Percentiles rank a stretch among this genome's conserved stretches.
These are phyloP conservation scores for Apiospora pterosperma DNA, from an alignment of 2,329 filamentous ascomycete genomes.

Conservation along the genomic window DNA sequence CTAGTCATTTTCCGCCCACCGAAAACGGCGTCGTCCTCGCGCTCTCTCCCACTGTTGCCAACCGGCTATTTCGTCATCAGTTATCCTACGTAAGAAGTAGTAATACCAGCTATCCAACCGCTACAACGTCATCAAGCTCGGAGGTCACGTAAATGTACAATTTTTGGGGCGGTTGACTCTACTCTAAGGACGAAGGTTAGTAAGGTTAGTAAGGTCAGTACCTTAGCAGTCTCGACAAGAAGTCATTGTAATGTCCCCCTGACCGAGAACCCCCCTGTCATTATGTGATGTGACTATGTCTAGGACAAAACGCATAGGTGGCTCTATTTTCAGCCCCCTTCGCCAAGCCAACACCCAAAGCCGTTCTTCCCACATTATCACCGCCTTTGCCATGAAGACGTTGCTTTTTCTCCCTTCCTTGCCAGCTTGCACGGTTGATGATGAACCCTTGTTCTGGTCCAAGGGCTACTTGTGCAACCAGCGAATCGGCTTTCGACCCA, in stretches of 20 bases:
- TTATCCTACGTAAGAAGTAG: too few relatives aligned
- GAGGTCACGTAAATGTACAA: too few relatives aligned
- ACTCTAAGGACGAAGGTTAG: too few relatives aligned
- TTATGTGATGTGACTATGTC: too few relatives aligned
- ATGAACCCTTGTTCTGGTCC: background rate
- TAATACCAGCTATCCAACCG: too few relatives aligned
- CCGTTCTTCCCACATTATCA: background rate
- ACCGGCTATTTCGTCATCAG: too few relatives aligned
- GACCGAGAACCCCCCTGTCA: background rate
- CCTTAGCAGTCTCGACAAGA: too few relatives aligned
- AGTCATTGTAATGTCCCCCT: too few relatives aligned
- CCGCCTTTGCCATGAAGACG: background rate
- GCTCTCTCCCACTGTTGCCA: background rate
- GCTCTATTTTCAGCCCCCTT: background rate
- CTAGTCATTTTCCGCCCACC: background rate
- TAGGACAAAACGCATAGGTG: background rate
- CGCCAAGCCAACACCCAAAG: background rate
- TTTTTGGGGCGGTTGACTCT: too few relatives aligned
- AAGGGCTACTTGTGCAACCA: background rate
- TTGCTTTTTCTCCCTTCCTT: background rate
- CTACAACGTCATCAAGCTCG: too few relatives aligned
- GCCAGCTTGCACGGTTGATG: background rate
- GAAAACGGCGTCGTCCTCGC: background rate
- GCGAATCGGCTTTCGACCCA: background rate
- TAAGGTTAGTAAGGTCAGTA: too few relatives aligned